phyloP scores from a whole-genome alignment of 1,284 basidiomycete genomes.

The Moesziomyces sp. region DNA sequence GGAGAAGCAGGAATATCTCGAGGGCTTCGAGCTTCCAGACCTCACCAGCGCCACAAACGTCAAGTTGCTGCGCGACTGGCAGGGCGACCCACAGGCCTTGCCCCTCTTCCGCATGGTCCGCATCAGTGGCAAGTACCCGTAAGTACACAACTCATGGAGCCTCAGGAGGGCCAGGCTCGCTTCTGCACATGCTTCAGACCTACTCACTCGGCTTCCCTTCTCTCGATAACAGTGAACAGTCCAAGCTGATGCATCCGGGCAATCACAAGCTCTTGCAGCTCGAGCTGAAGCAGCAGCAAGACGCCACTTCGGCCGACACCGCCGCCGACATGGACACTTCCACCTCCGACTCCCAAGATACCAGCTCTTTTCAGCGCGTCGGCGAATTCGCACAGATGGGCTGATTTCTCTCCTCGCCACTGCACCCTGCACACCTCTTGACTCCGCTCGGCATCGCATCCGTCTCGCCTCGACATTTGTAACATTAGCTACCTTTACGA shows the following conservation, averaged over 20 bases:
- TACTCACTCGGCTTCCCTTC: neutral
- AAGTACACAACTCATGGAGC: conserved; percentile 3
- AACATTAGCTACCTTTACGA: conserved; percentile 13
- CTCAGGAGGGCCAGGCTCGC: too few species aligned
- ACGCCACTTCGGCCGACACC: neutral
- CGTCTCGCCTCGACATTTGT: conserved; percentile 14
- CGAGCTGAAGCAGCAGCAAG: conserved; percentile 20
- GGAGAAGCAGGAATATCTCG: conserved; percentile 57
- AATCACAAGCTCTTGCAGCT: conserved; percentile 55
- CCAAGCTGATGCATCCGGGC: conserved; percentile 50
- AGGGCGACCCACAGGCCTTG: conserved; percentile 62
- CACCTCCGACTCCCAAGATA: neutral
- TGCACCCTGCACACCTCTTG: neutral
- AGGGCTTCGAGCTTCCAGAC: conserved; percentile 64
- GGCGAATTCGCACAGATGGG: conserved; percentile 31
- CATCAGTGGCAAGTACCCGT: conserved; percentile 56
- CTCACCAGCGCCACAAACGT: conserved; percentile 59
- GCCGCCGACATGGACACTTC: conserved; percentile 27
- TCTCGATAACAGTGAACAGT: conserved; percentile 31
- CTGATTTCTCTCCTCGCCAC: neutral
- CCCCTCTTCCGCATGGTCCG: conserved; percentile 62
- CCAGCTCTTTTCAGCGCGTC: conserved; percentile 15
- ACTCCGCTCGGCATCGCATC: conserved; percentile 2
- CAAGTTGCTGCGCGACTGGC: conserved; percentile 59
- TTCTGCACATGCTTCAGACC: too few species aligned